phyloP scores from a whole-genome alignment of 768 basidiomycete species.

The Amanita jacksonii region DNA sequence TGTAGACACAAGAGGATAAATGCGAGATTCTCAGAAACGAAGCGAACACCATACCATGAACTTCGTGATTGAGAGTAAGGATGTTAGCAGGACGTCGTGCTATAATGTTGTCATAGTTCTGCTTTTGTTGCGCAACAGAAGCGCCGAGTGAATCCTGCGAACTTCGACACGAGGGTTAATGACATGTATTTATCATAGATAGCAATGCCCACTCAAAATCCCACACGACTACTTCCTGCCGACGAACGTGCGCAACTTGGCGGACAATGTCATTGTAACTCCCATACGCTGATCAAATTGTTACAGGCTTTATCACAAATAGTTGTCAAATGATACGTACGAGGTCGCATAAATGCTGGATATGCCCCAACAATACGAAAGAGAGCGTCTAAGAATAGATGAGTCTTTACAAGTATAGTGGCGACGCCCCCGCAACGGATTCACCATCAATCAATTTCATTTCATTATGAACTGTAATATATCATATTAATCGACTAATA shows the following conservation, averaged over 20 bases:
- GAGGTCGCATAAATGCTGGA: slow-evolving; percentile 29
- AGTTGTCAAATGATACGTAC: slow-evolving; percentile 13
- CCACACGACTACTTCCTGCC: slow-evolving; percentile 30
- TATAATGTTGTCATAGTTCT: slow-evolving; percentile 20
- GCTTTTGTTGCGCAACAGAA: slow-evolving; percentile 22
- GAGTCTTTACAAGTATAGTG: too few species aligned
- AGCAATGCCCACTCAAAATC: slow-evolving; percentile 24
- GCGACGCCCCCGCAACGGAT: too few species aligned
- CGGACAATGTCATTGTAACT: slow-evolving; percentile 38
- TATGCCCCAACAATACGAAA: slow-evolving; percentile 22
- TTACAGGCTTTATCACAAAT: neutral
- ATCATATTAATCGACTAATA: too few species aligned
- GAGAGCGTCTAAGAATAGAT: slow-evolving; percentile 17
- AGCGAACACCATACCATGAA: slow-evolving; percentile 19
- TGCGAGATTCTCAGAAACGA: neutral
- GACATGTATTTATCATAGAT: neutral
- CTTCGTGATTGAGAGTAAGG: slow-evolving; percentile 35
- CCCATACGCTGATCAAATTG: slow-evolving; percentile 26
- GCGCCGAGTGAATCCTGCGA: slow-evolving; percentile 30
- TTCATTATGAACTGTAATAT: slow-evolving; percentile 19
- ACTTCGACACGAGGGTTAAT: slow-evolving; percentile 12
- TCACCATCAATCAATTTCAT: slow-evolving; percentile 16
- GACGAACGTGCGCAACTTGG: slow-evolving; percentile 24
- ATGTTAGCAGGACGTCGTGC: slow-evolving; percentile 23
- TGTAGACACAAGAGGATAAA: neutral